Conservation (phyloP, 371 early-diverging fungal genomes). For the Mortierella sp. region DNA sequence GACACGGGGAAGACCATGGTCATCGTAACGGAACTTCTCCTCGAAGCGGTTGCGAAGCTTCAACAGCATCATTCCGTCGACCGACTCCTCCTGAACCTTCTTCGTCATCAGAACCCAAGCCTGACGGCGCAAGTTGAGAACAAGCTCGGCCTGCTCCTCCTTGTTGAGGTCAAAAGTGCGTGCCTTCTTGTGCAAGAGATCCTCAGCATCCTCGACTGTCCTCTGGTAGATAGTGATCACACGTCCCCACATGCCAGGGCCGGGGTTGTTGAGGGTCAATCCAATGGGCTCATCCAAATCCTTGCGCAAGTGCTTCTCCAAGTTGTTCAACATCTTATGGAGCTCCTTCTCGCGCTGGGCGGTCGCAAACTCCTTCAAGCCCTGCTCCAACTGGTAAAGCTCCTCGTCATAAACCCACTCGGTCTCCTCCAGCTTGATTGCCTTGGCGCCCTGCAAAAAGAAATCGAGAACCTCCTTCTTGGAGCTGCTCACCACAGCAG, state of each 20-base stretch:
- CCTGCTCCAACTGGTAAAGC: conserved; percentile 70
- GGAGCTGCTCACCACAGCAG: conserved; percentile 26
- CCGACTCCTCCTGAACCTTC: conserved; percentile 84
- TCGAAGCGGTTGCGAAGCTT: conserved; percentile 88
- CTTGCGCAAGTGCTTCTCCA: conserved; percentile 75
- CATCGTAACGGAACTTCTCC: conserved; percentile 94
- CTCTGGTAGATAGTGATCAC: conserved; percentile 71
- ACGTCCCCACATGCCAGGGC: conserved; percentile 80
- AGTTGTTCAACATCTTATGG: conserved; percentile 76
- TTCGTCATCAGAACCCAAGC: conserved; percentile 83
- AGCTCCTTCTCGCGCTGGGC: conserved; percentile 84
- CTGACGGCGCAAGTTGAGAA: conserved; percentile 66
- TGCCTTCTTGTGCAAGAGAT: conserved; percentile 60
- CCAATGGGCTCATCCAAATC: conserved; percentile 80
- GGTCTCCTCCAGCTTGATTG: conserved; percentile 71
- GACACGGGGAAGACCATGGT: conserved; percentile 91
- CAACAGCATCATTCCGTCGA: conserved; percentile 83
- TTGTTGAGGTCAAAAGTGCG: conserved; percentile 59
- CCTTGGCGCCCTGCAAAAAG: conserved; percentile 59
- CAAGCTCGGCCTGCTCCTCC: conserved; percentile 65
- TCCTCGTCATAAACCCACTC: conserved; percentile 87
- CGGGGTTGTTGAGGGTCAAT: conserved; percentile 76
- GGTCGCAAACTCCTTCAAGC: conserved; percentile 74
- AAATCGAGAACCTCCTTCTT: conserved; percentile 39
- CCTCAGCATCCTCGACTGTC: conserved; percentile 65